phyloP scores from a whole-genome alignment of 768 basidiomycete species.

The Boletus edulis region DNA sequence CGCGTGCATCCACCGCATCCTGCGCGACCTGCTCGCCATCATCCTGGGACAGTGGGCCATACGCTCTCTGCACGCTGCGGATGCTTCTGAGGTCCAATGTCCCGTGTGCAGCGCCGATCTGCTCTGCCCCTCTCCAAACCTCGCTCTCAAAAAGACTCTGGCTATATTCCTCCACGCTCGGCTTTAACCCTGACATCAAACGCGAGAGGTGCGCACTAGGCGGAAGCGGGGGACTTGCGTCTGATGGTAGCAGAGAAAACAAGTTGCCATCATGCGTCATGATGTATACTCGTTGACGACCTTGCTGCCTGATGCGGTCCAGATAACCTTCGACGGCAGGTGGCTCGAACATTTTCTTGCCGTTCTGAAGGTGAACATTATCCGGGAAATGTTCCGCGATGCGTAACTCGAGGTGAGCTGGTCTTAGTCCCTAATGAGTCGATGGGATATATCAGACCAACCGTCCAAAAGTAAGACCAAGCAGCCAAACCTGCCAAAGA shows the following conservation, averaged over 20 bases:
- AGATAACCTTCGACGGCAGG: slow-evolving; percentile 86
- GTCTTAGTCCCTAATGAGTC: slow-evolving; percentile 32
- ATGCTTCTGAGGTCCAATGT: slow-evolving; percentile 75
- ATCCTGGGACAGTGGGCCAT: slow-evolving; percentile 26
- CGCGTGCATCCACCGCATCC: slow-evolving; percentile 51
- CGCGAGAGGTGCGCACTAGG: slow-evolving; percentile 47
- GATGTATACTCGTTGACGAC: slow-evolving; percentile 64
- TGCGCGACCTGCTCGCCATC: slow-evolving; percentile 23
- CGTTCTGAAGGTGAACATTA: slow-evolving; percentile 37
- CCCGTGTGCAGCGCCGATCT: slow-evolving; percentile 63
- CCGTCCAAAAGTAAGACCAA: neutral
- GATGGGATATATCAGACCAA: slow-evolving; percentile 12
- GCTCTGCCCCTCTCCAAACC: slow-evolving; percentile 57
- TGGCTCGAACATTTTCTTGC: slow-evolving; percentile 63
- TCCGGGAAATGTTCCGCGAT: slow-evolving; percentile 66
- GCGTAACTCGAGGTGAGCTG: slow-evolving; percentile 70
- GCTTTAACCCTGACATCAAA: slow-evolving; percentile 29
- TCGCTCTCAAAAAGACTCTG: slow-evolving; percentile 48
- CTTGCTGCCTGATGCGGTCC: slow-evolving; percentile 60
- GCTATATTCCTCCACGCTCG: slow-evolving; percentile 26
- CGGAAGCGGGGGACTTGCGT: slow-evolving; percentile 68
- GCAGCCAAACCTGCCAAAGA: slow-evolving; percentile 56
- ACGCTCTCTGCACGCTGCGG: slow-evolving; percentile 58
- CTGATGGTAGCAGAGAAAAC: slow-evolving; percentile 51
- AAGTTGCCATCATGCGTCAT: slow-evolving; percentile 70